Evolutionary conservation across 2,329 filamentous ascomycete genomes (phyloP).

Genomic region (Calonectria fujianensis): DNA sequence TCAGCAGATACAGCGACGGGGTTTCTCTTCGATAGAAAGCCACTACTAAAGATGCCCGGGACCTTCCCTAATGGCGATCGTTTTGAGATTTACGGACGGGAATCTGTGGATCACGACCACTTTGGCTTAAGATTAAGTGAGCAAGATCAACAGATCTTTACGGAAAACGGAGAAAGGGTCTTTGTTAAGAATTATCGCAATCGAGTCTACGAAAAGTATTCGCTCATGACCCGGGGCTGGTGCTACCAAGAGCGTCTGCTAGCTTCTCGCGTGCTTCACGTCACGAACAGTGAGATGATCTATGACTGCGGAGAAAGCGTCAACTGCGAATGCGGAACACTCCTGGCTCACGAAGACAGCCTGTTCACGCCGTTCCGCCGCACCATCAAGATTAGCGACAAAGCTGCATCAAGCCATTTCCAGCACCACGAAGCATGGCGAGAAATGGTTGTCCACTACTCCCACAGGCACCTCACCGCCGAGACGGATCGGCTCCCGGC

Average conservation of each 20-base stretch:
- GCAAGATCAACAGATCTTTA: no score
- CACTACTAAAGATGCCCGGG: constrained; percentile 39
- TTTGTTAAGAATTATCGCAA: not conserved
- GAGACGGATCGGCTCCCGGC: constrained; percentile 52
- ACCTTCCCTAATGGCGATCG: constrained; percentile 33
- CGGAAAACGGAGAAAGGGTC: not conserved
- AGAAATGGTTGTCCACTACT: constrained; percentile 51
- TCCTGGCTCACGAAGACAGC: constrained; percentile 45
- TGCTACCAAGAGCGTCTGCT: constrained; percentile 57
- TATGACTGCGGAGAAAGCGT: constrained; percentile 52
- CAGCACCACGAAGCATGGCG: constrained; percentile 49
- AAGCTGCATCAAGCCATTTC: constrained; percentile 27
- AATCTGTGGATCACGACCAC: constrained; percentile 27
- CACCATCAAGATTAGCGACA: constrained; percentile 50
- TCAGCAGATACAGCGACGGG: constrained; percentile 43
- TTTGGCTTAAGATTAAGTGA: constrained; percentile 42
- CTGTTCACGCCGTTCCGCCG: constrained; percentile 44
- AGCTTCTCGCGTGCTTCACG: constrained; percentile 55
- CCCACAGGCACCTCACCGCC: constrained; percentile 48
- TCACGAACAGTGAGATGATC: constrained; percentile 52
- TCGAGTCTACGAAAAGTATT: constrained; percentile 36
- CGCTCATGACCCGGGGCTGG: constrained; percentile 54
- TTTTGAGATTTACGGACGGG: constrained; percentile 47
- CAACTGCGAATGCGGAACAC: constrained; percentile 53
- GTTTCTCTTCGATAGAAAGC: constrained; percentile 46